Conservation (phyloP, 768 basidiomycete species). For the Xanthoconium stramineum region DNA sequence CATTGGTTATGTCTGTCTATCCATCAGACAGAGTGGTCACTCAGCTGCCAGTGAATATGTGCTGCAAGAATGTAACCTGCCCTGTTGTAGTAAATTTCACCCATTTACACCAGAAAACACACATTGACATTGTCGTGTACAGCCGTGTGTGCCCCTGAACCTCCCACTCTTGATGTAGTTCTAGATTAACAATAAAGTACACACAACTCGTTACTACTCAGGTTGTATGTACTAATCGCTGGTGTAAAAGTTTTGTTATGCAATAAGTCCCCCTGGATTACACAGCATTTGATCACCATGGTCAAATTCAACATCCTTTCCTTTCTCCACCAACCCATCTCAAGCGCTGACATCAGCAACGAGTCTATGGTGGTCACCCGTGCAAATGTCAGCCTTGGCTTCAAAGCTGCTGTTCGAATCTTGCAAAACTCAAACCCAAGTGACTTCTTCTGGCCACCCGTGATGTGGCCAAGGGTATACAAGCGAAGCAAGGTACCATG, state of each 20-base stretch:
- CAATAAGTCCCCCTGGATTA: too few species aligned
- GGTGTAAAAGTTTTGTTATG: too few species aligned
- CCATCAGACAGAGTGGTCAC: background rate
- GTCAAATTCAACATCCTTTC: constrained; percentile 15
- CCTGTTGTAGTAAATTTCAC: too few species aligned
- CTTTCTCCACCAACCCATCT: constrained; percentile 24
- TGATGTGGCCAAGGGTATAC: constrained; percentile 19
- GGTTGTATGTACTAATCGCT: too few species aligned
- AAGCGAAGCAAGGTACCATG: constrained; percentile 17
- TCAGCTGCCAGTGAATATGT: background rate
- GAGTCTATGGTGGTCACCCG: constrained; percentile 25
- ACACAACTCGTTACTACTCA: too few species aligned
- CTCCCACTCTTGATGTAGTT: too few species aligned
- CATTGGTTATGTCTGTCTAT: background rate
- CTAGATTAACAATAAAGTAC: too few species aligned
- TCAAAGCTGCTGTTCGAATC: constrained; percentile 24
- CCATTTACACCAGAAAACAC: too few species aligned
- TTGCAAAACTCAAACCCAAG: constrained; percentile 25
- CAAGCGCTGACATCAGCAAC: constrained; percentile 17
- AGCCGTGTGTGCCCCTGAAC: too few species aligned
- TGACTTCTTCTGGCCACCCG: constrained; percentile 26
- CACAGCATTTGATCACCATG: constrained; percentile 9
- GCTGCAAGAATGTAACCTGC: background rate
- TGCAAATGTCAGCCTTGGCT: constrained; percentile 29
- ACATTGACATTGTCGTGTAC: too few species aligned